Evolutionary conservation across 2,329 filamentous ascomycete species (phyloP).

Genomic region (Fonsecaea multimorphosa): DNA sequence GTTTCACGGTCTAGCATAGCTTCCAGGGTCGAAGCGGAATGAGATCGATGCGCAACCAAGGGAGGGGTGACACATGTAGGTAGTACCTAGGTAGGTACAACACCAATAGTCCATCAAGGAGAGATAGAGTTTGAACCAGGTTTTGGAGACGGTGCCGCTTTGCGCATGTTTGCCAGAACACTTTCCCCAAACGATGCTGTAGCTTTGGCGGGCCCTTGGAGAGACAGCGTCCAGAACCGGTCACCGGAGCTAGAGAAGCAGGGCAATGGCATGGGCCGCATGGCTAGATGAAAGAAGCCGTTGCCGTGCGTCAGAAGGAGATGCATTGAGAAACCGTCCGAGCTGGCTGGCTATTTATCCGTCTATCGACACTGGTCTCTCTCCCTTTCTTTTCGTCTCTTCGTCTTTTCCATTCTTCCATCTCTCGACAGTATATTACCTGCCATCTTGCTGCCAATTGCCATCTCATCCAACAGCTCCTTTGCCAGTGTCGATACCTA

Average conservation of each 20-base stretch:
- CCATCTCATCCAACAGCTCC: not conserved
- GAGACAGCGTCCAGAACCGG: not conserved
- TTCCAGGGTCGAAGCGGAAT: not conserved
- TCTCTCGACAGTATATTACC: not conserved
- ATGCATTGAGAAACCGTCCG: too few relatives aligned
- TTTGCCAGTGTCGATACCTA: too few relatives aligned
- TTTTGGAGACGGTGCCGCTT: too few relatives aligned
- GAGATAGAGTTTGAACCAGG: not conserved
- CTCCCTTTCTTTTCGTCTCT: too few relatives aligned
- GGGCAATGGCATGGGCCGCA: not conserved
- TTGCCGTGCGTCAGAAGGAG: not conserved
- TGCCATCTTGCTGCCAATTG: not conserved
- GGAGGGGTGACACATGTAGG: not conserved
- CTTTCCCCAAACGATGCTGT: too few relatives aligned
- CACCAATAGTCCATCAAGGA: too few relatives aligned
- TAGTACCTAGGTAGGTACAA: too few relatives aligned
- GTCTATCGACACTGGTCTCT: too few relatives aligned
- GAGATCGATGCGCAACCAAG: not conserved
- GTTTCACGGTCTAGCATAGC: not conserved
- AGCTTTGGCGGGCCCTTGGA: not conserved
- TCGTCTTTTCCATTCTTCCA: not conserved
- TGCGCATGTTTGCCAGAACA: too few relatives aligned
- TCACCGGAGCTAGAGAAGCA: not conserved
- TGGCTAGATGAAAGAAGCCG: too few relatives aligned
- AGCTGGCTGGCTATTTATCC: not conserved